These are phyloP conservation scores for Euptelea pleiosperma DNA, from an alignment of 164 flowering plant genomes.

Conservation along the genomic window DNA sequence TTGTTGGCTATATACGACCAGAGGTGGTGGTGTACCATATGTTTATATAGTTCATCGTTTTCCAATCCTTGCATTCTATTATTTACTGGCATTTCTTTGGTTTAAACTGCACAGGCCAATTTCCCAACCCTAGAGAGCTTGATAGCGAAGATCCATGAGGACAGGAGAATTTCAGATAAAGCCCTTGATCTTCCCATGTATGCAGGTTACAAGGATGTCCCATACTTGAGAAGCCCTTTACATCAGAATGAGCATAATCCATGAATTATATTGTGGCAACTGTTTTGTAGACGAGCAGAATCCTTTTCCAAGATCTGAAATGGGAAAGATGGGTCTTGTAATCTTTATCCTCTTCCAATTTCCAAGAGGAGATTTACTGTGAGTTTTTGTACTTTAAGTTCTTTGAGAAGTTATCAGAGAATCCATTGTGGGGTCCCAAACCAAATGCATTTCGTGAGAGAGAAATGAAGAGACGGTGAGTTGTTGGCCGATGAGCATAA, in stretches of 20 bases:
- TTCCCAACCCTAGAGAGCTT: conserved; percentile 72
- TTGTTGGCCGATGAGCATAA: too few relatives aligned
- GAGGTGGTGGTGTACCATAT: conserved; percentile 64
- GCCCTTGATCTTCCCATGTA: conserved; percentile 85
- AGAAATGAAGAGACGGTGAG: too few relatives aligned
- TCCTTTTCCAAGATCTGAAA: not conserved
- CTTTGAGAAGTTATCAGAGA: too few relatives aligned
- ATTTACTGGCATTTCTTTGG: not conserved
- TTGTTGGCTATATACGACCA: conserved; percentile 87
- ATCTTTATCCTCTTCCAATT: not conserved
- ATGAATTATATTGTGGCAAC: not conserved
- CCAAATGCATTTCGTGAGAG: too few relatives aligned
- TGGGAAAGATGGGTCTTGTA: not conserved
- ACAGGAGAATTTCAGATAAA: conserved; percentile 63
- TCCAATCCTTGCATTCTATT: not conserved
- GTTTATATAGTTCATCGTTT: not conserved
- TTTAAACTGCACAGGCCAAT: conserved; percentile 50
- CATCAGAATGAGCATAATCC: conserved; percentile 12
- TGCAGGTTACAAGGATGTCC: conserved; percentile 46
- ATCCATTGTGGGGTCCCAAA: too few relatives aligned
- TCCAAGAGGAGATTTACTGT: not conserved
- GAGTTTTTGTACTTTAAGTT: too few relatives aligned
- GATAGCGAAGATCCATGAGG: conserved; percentile 71
- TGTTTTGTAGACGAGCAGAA: not conserved
- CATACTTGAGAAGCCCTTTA: conserved; percentile 35